Base-by-base conservation (phyloP, 2,329 filamentous ascomycete species). In the Cladophialophora chaetospira region DNA sequence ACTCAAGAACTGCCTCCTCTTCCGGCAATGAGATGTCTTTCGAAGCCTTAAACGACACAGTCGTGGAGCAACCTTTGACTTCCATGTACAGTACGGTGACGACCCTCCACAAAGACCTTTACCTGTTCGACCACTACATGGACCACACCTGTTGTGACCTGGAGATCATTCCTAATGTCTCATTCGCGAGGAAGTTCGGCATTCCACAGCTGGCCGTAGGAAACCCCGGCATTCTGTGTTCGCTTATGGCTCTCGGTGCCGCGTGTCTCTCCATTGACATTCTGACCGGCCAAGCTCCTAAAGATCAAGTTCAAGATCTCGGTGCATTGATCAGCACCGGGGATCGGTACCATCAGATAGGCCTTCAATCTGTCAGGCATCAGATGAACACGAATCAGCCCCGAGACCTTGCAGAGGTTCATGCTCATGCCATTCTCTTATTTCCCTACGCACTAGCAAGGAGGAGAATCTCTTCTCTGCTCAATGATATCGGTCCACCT, bases 81-180 rank as follows among this genome's bases (percentile, higher is more conserved):
- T 10, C 17, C 9, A 11, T 13, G 13, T 4, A 19, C 9, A 23
- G n/a, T 8, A 4, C 8, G 19, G 8, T 13, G 13, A 4, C 15
- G 21, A 23, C 9, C 38, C n/a, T 43, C 19, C 8, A 6, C 25
- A 35, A 53, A 43, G 53, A 55, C n/a, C 31, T 55, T 19, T 50
- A 23, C 33, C 53, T 55, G 9, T 55, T 55, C 53, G 33, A 49
- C 46, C 46, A 55, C 33, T 55, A 55, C 33, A 35, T 55, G 25
- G 36, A 35, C 13, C 53, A 50, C 23, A 42, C 53, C 11, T 38
- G 44, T n/a, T 46, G 19, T 17, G 46, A 26, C 23, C 17, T 46
- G 21, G 52, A 38, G 13, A 17, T 38, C 11, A 25, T 38, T 15
- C 47, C 47, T 13, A 19, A 23, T 19, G 25, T 50, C 5, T 17